Evolutionary conservation across 768 basidiomycete genomes (phyloP).

Genomic region (Calocybe cyanea): DNA sequence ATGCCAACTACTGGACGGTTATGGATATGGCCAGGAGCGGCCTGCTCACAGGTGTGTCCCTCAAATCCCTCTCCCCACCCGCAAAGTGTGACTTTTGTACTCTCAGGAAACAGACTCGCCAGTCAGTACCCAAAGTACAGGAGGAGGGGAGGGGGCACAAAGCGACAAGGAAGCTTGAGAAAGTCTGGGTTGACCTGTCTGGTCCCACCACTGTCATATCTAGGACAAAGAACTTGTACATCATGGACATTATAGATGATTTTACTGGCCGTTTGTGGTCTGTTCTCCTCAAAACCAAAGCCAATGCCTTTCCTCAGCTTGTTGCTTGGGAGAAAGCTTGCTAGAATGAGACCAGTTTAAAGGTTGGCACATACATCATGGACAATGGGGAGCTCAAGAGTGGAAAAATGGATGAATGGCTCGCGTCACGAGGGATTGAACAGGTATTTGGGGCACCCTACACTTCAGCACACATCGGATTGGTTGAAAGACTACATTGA

Average conservation of each 20-base stretch:
- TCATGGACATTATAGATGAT: conserved; percentile 33
- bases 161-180: conserved; percentile 22
- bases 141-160: conserved; percentile 20
- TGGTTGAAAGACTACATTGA: conserved; percentile 27
- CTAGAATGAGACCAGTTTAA: conserved; percentile 17
- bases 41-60: conserved; percentile 20
- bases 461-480: conserved; percentile 31
- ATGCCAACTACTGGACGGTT: conserved; percentile 4
- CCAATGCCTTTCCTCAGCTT: conserved; percentile 18
- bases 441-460: conserved; percentile 21
- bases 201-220: conserved; percentile 21
- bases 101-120: conserved; percentile 33
- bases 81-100: conserved; percentile 31
- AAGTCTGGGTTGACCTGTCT: conserved; percentile 28
- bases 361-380: background rate
- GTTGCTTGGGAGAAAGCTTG: conserved; percentile 23
- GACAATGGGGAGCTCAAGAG: conserved; percentile 23
- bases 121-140: conserved; percentile 25
- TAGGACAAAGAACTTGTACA: background rate
- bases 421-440: conserved; percentile 7
- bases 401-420: conserved; percentile 11
- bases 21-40: background rate
- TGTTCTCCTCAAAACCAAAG: conserved; percentile 28
- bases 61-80: conserved; percentile 17
- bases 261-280: conserved; percentile 21